A percentile compares a stretch with the other conserved stretches of the same genome.
Conservation (phyloP, 768 basidiomycete species). For the Inosperma sp. region DNA sequence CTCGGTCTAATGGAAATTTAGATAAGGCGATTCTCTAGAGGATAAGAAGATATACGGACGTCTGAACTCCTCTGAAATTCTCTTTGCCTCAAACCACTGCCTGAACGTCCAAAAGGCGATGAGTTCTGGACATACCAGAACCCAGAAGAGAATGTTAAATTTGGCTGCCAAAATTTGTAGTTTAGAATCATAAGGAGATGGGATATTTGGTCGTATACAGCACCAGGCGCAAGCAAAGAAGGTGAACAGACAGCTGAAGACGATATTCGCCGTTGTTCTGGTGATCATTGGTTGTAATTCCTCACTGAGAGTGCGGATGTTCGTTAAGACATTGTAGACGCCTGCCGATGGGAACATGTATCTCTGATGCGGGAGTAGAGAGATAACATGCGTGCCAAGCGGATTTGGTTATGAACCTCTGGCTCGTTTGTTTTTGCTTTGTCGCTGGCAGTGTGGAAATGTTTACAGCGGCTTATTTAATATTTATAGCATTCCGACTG, state of each 20-base stretch:
- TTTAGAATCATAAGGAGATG: slow-evolving; percentile 13
- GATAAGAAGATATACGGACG: neutral
- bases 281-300: too few relatives aligned
- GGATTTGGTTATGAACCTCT: too few relatives aligned
- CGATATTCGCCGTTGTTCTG: slow-evolving; percentile 18
- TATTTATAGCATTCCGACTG: too few relatives aligned
- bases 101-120: slow-evolving; percentile 24
- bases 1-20: slow-evolving; percentile 3
- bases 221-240: slow-evolving; percentile 29
- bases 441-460: too few relatives aligned
- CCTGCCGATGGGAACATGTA: too few relatives aligned
- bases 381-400: too few relatives aligned
- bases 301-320: too few relatives aligned
- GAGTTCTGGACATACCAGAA: slow-evolving; percentile 27
- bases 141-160: slow-evolving; percentile 17
- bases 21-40: neutral
- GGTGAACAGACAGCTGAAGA: slow-evolving; percentile 26
- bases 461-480: too few relatives aligned
- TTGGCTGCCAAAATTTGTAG: slow-evolving; percentile 6
- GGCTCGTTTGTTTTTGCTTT: too few relatives aligned
- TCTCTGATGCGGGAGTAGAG: too few relatives aligned
- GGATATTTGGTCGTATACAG: slow-evolving; percentile 28
- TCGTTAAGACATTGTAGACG: too few relatives aligned
- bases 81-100: slow-evolving; percentile 21
- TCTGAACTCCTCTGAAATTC: slow-evolving; percentile 8